phyloP scores from a whole-genome alignment of 2,329 filamentous ascomycete genomes.

The Neopestalotiopsis sp. region DNA sequence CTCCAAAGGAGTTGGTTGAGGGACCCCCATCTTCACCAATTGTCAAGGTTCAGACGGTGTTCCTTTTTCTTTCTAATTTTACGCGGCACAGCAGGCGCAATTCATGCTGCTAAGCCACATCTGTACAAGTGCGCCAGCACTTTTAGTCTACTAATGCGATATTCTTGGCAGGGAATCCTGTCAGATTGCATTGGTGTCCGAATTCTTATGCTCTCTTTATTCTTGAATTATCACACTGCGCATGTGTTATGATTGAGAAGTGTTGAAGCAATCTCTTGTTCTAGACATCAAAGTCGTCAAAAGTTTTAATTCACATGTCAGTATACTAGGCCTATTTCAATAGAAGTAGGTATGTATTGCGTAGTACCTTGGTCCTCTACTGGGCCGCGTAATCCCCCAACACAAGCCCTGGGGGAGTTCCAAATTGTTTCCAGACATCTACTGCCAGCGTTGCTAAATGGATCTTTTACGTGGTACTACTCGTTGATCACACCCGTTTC shows the following conservation, averaged over 20 bases:
- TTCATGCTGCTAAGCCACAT: slow-evolving; percentile 1
- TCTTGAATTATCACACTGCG: neutral
- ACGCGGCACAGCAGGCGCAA: neutral
- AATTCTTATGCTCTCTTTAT: neutral
- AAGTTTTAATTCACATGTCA: too few species aligned
- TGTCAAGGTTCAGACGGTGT: neutral
- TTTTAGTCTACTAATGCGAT: neutral
- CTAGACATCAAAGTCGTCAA: too few species aligned
- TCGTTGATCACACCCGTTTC: neutral
- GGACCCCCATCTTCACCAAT: neutral
- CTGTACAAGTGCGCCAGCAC: neutral
- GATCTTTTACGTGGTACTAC: neutral
- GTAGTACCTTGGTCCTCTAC: too few species aligned
- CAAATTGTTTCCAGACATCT: too few species aligned
- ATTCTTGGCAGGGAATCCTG: neutral
- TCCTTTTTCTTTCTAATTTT: slow-evolving; percentile 5
- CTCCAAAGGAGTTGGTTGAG: neutral
- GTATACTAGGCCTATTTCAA: too few species aligned
- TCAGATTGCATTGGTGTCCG: neutral
- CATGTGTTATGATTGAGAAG: neutral
- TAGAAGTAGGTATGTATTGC: too few species aligned
- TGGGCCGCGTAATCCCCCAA: too few species aligned
- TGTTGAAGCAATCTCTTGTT: neutral
- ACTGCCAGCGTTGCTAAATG: neutral
- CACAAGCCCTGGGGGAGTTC: too few species aligned